A percentile compares a stretch with the other conserved stretches of the same genome.
phyloP scores from a whole-genome alignment of 2,329 filamentous ascomycete species.

The Colletotrichum viniferum region DNA sequence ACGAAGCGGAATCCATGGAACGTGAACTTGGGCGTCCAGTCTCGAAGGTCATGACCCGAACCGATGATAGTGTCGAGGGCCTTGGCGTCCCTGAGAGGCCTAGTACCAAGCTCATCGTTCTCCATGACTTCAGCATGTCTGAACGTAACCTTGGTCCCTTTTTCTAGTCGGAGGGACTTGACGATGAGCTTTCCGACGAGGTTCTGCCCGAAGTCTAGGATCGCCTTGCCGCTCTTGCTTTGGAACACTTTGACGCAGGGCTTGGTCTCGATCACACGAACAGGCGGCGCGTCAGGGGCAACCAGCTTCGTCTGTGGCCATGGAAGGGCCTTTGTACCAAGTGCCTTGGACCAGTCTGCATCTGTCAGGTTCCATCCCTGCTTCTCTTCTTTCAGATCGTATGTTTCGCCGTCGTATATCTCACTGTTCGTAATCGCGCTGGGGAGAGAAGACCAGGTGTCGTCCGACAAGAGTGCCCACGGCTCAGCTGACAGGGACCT shows the following conservation, averaged over 20 bases:
- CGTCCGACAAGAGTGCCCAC: constrained; percentile 30
- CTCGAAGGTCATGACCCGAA: background rate
- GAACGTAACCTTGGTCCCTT: background rate
- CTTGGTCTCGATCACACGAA: constrained; percentile 28
- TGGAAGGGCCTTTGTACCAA: constrained; percentile 19
- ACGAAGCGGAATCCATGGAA: constrained; percentile 17
- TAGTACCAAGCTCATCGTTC: background rate
- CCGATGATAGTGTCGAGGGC: background rate
- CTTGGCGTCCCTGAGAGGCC: constrained; percentile 1
- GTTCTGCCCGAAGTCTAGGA: constrained; percentile 35
- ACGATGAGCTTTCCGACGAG: constrained; percentile 13
- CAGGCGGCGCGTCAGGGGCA: constrained; percentile 36
- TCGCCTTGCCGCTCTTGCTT: constrained; percentile 44
- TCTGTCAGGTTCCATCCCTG: constrained; percentile 12
- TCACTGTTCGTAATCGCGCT: constrained; percentile 25
- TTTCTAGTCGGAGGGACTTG: background rate
- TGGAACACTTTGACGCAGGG: constrained; percentile 28
- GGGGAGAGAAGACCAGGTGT: constrained; percentile 29
- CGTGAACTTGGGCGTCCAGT: constrained; percentile 5
- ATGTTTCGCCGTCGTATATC: constrained; percentile 35
- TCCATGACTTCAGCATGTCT: constrained; percentile 11
- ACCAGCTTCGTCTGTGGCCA: constrained; percentile 25
- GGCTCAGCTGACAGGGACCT: constrained; percentile 14
- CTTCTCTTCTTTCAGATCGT: constrained; percentile 31
- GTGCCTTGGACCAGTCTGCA: background rate